phyloP scores from a whole-genome alignment of 2,329 filamentous ascomycete species.

The Pseudogymnoascus sp. region DNA sequence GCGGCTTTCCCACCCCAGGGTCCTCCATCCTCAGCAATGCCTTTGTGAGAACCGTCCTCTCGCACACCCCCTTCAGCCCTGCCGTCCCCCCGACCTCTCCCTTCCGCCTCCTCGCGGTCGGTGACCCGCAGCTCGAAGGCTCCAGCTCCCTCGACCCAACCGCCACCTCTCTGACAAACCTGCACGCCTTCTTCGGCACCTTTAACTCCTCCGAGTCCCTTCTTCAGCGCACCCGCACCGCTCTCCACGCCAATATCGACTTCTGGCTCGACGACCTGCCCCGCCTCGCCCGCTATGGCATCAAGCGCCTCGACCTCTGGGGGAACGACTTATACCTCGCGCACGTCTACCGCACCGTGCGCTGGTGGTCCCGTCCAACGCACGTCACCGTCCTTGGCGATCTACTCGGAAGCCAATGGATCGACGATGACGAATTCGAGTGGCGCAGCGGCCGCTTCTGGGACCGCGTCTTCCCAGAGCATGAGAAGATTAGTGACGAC shows the following conservation, averaged over 20 bases:
- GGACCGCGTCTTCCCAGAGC: conserved; percentile 66
- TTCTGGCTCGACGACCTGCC: conserved; percentile 61
- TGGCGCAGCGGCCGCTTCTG: conserved; percentile 67
- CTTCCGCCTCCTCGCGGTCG: conserved; percentile 79
- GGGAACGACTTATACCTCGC: conserved; percentile 94
- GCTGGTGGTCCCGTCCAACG: conserved; percentile 78
- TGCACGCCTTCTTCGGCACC: conserved; percentile 30
- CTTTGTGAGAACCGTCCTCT: conserved; percentile 21
- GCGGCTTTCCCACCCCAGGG: conserved; percentile 59
- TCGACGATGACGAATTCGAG: conserved; percentile 75
- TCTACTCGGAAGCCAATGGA: conserved; percentile 91
- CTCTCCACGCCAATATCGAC: conserved; percentile 51
- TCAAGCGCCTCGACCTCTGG: conserved; percentile 78
- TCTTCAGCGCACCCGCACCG: conserved; percentile 43
- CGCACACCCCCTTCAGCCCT: conserved; percentile 20
- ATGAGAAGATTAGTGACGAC: conserved; percentile 52
- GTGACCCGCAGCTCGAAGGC: conserved; percentile 89
- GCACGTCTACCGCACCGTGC: conserved; percentile 77
- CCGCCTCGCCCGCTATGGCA: conserved; percentile 53
- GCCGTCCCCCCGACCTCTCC: conserved; percentile 44
- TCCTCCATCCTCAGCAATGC: conserved; percentile 15
- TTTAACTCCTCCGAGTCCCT: conserved; percentile 34
- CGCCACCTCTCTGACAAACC: conserved; percentile 45
- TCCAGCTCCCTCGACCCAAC: conserved; percentile 66
- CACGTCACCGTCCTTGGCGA: conserved; percentile 88